Base-by-base conservation (phyloP, 352 stramenopile genomes). In the Bremia lactucae region DNA sequence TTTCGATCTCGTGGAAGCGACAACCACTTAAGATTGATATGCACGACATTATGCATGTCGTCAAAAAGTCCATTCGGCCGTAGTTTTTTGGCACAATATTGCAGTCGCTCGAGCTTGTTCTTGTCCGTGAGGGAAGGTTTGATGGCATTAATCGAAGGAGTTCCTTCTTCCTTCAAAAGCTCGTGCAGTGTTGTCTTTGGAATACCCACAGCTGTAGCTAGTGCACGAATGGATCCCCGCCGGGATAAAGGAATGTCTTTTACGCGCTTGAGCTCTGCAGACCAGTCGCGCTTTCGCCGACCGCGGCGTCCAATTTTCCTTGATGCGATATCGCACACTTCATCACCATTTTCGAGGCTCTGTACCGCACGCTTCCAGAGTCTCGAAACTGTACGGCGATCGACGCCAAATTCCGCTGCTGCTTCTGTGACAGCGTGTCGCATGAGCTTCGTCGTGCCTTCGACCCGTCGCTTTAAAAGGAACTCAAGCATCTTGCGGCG, bases 1-100 rank as follows among this genome's bases (percentile, higher is more conserved):
- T 61, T 65, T 25, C 59, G 65, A 28, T 69, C 55, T 11, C 52
- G 37, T 7, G 61, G 52, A 1, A 70, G 36, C 14, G 59, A 36
- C 45, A 70, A 63, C 65, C 65, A 72, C 40, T 76, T 76, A 39
- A 69, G 48, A 31, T 72, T 68, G 20, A 72, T 49, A 40, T 72
- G 62, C 34, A 69, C 59, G 6, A 69, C 51, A 18, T 69, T 68
- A 31, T 62, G 39, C 62, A 72, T 68, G 28, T 72, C 55, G 16
- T 67, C 48, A 35, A 72, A 72, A 6, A 72, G 36, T 0, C 62
- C 62, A 36, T 59, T 69, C 4, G 42, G 7, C 3, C 59, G 59
- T n/a, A 67, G 39, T 39, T 67, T 65, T n/a, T 49, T 41, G 11
- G 28, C 34, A 28, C 59, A 72, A 36, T 72, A 72, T 4, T 29